A percentile compares a stretch with the other conserved stretches of the same genome.
Conservation (phyloP, 129 eudicot species). For the Sambucus nigra region DNA sequence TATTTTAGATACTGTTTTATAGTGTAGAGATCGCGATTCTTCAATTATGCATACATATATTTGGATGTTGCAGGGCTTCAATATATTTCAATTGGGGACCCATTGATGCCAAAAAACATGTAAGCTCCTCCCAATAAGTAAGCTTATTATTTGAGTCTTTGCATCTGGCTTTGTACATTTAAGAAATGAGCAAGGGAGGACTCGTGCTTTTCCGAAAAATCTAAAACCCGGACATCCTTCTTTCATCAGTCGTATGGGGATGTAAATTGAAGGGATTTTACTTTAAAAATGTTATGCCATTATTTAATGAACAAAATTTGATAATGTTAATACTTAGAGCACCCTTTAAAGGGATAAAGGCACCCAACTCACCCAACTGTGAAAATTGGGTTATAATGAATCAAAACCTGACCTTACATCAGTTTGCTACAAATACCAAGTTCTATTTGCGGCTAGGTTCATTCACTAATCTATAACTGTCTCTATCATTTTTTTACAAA, state of each 20-base stretch:
- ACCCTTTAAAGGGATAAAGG: too few species aligned
- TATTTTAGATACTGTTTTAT: conserved; percentile 7
- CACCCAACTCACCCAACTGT: too few species aligned
- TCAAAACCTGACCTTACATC: too few species aligned
- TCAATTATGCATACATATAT: conserved; percentile 54
- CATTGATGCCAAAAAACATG: conserved; percentile 39
- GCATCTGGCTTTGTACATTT: conserved; percentile 18
- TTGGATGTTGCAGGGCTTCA: conserved; percentile 74
- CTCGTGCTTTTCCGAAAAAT: conserved; percentile 6
- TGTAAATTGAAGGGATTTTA: not conserved
- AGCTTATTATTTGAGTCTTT: conserved; percentile 46
- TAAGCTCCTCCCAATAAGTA: conserved; percentile 52
- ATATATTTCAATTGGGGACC: conserved; percentile 29
- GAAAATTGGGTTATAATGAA: not conserved
- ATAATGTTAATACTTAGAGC: not conserved
- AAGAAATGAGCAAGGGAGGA: conserved; percentile 6
- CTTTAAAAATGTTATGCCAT: too few species aligned
- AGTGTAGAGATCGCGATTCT: conserved; percentile 25
- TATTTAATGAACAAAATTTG: too few species aligned
- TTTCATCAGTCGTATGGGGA: not conserved
- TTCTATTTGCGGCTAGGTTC: not conserved
- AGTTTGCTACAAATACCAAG: not conserved
- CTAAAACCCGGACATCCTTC: not conserved
- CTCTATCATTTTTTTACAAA: not conserved
- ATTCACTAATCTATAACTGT: not conserved